These are phyloP conservation scores for Cicer chorassanicum DNA, from an alignment of 306 rosid genomes.

Conservation along the genomic window DNA sequence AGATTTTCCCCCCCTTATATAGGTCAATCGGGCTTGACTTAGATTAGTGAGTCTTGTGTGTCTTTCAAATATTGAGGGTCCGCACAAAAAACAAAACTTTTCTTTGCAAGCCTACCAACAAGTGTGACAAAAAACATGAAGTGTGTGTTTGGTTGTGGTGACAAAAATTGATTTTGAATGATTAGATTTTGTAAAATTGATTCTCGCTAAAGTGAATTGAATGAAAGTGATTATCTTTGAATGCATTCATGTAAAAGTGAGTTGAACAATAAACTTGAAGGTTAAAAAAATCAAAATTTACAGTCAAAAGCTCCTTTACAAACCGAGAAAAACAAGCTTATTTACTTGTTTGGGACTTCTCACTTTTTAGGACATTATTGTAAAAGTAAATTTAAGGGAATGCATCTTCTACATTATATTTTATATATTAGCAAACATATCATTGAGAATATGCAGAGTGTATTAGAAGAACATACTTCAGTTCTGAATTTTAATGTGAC, in stretches of 20 bases:
- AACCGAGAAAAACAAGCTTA: not conserved
- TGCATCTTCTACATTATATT: conserved; percentile 24
- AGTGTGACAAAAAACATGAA: not conserved
- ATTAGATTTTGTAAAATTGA: too few relatives aligned
- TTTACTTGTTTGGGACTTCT: conserved; percentile 17
- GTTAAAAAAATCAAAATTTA: too few relatives aligned
- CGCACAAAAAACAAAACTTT: not conserved
- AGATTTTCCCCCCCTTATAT: too few relatives aligned
- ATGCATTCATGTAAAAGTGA: too few relatives aligned
- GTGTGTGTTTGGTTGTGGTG: not conserved
- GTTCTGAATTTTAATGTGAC: conserved; percentile 16
- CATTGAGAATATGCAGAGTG: conserved; percentile 26
- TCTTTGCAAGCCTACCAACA: not conserved
- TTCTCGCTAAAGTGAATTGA: too few relatives aligned
- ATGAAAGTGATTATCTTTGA: too few relatives aligned
- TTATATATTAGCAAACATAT: not conserved
- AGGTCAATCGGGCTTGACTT: too few relatives aligned
- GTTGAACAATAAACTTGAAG: too few relatives aligned
- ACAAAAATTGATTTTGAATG: too few relatives aligned
- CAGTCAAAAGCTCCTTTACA: not conserved
- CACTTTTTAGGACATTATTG: conserved; percentile 10
- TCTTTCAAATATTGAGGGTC: too few relatives aligned
- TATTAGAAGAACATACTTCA: conserved; percentile 18
- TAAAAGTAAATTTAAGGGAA: conserved; percentile 7
- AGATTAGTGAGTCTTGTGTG: too few relatives aligned